Evolutionary conservation across 2,329 filamentous ascomycete species (phyloP).

Genomic region (Colletotrichum chrysophilum): DNA sequence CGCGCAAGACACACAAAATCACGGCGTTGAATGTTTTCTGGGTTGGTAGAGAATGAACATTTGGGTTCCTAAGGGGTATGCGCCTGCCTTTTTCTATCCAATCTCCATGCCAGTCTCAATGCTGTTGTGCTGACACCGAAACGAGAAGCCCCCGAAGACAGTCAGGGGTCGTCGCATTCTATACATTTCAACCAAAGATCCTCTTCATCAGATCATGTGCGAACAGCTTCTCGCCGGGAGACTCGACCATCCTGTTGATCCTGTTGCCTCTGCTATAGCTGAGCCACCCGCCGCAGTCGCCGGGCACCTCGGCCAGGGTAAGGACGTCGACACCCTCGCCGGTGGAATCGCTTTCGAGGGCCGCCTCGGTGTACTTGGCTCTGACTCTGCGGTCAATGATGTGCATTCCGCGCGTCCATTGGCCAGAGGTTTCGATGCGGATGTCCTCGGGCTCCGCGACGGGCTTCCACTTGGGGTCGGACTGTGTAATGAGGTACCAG

Average conservation of each 20-base stretch:
- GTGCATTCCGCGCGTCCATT: slow-evolving; percentile 95
- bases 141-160: slow-evolving; percentile 36
- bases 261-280: slow-evolving; percentile 78
- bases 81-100: slow-evolving; percentile 17
- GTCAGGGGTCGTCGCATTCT: neutral
- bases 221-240: slow-evolving; percentile 73
- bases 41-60: slow-evolving; percentile 24
- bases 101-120: neutral
- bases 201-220: slow-evolving; percentile 69
- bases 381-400: slow-evolving; percentile 76
- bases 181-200: slow-evolving; percentile 58
- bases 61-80: slow-evolving; percentile 23
- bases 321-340: slow-evolving; percentile 40
- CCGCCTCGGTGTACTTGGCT: slow-evolving; percentile 53
- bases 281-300: slow-evolving; percentile 80
- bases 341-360: slow-evolving; percentile 29
- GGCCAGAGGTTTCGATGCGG: slow-evolving; percentile 84
- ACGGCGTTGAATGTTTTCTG: slow-evolving; percentile 18
- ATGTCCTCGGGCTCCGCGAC: slow-evolving; percentile 76
- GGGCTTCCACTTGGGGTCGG: slow-evolving; percentile 62
- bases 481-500: slow-evolving; percentile 75
- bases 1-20: neutral
- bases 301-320: slow-evolving; percentile 58
- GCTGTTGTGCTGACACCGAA: slow-evolving; percentile 5
- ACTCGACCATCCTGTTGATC: slow-evolving; percentile 73